Evolutionary conservation across 805 yeast species (phyloP).

Genomic region (Candida tallmaniae): DNA sequence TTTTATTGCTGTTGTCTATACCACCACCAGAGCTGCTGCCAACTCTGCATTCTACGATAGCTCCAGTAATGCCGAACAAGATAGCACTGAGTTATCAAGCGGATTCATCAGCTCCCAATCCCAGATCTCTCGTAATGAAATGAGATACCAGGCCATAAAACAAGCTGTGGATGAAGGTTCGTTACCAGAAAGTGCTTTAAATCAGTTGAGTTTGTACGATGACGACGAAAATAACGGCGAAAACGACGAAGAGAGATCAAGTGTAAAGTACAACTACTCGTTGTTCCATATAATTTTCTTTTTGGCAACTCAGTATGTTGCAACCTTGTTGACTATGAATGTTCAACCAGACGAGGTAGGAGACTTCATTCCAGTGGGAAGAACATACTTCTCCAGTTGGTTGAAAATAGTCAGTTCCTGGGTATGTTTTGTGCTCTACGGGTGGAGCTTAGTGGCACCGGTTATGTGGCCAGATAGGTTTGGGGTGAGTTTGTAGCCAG

Average conservation of each 20-base stretch:
- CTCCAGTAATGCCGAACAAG: slow-evolving; percentile 9
- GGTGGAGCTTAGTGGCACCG: slow-evolving; percentile 92
- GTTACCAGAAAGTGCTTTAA: slow-evolving; percentile 85
- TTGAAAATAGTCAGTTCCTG: slow-evolving; percentile 89
- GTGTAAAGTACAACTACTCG: slow-evolving; percentile 78
- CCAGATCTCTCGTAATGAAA: slow-evolving; percentile 48
- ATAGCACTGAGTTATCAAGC: slow-evolving; percentile 27
- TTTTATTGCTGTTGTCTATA: slow-evolving; percentile 90
- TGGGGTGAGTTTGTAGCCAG: slow-evolving; percentile 25
- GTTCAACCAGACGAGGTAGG: slow-evolving; percentile 81
- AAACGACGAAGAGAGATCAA: slow-evolving; percentile 52
- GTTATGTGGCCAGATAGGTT: slow-evolving; percentile 87
- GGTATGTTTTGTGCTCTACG: slow-evolving; percentile 81
- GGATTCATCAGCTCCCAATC: slow-evolving; percentile 48
- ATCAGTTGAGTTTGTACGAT: slow-evolving; percentile 60
- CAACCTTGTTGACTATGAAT: slow-evolving; percentile 86
- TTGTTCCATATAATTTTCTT: slow-evolving; percentile 89
- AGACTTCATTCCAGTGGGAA: slow-evolving; percentile 92
- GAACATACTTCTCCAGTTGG: slow-evolving; percentile 95
- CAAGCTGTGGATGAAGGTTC: slow-evolving; percentile 97
- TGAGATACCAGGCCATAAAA: slow-evolving; percentile 81
- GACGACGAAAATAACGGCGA: slow-evolving; percentile 36
- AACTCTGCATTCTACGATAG: slow-evolving; percentile 39
- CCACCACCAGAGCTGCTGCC: slow-evolving; percentile 95
- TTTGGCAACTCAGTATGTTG: slow-evolving; percentile 95